Conservation (phyloP, 148 eudicot genomes). For the Rhododendron ovatum region DNA sequence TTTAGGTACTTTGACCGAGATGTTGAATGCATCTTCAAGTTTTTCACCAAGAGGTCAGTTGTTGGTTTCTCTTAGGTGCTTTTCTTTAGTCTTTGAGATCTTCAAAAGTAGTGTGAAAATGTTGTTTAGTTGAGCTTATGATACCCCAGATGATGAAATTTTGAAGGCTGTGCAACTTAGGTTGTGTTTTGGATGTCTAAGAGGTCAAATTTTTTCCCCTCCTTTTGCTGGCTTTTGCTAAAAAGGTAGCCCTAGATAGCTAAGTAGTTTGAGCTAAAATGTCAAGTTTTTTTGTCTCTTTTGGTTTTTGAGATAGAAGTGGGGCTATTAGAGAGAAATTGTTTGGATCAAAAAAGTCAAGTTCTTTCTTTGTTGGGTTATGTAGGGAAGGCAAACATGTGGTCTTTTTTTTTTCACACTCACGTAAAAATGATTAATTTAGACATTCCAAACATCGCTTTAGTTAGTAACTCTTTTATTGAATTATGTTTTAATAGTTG, state of each 20-base stretch:
- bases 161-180: neutral
- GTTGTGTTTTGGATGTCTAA: neutral
- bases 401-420: neutral
- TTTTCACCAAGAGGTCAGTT: conserved; percentile 72
- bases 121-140: conserved; percentile 3
- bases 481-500: neutral
- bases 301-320: neutral
- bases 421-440: neutral
- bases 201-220: neutral
- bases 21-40: conserved; percentile 93
- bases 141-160: neutral
- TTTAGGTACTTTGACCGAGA: conserved; percentile 95
- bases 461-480: neutral
- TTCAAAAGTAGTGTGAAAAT: neutral
- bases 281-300: neutral
- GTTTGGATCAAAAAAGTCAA: neutral
- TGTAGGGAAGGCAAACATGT: neutral
- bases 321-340: neutral
- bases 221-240: neutral
- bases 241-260: neutral
- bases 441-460: neutral
- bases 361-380: neutral
- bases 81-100: neutral
- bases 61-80: neutral
- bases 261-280: neutral